A percentile compares a stretch with the other conserved stretches of the same genome.
Conservation (phyloP, 1,284 basidiomycete species). For the Malassezia caprae region DNA sequence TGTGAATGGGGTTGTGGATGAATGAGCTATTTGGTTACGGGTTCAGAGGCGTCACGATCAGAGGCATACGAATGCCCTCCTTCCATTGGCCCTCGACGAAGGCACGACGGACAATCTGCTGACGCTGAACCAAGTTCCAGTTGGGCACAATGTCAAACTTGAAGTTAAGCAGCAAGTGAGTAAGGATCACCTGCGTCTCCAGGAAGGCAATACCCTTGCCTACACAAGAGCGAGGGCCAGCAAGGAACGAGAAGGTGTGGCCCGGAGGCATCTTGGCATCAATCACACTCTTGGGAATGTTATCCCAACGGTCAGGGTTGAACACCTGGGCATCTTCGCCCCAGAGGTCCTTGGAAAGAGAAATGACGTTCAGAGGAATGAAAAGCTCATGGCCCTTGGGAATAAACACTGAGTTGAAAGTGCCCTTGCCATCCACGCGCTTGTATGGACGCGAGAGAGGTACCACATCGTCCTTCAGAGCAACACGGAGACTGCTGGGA, state of each 20-base stretch:
- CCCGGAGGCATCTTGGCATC: slow-evolving; percentile 19
- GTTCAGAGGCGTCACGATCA: slow-evolving; percentile 16
- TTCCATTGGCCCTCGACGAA: slow-evolving; percentile 17
- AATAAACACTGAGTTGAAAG: slow-evolving; percentile 22
- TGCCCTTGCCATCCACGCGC: slow-evolving; percentile 48
- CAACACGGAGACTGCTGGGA: slow-evolving; percentile 30
- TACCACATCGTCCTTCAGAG: slow-evolving; percentile 22
- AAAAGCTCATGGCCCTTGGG: slow-evolving; percentile 29
- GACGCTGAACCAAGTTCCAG: slow-evolving; percentile 16
- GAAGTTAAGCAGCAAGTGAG: slow-evolving; percentile 15
- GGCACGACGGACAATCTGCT: slow-evolving; percentile 18
- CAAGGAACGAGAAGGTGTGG: slow-evolving; percentile 16
- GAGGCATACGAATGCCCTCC: slow-evolving; percentile 17
- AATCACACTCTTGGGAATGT: slow-evolving; percentile 23
- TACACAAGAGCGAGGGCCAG: slow-evolving; percentile 17
- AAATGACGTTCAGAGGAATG: slow-evolving; percentile 31
- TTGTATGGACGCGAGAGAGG: slow-evolving; percentile 35
- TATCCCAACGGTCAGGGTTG: slow-evolving; percentile 32
- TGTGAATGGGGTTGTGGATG: background rate
- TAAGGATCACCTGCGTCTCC: slow-evolving; percentile 16
- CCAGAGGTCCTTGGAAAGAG: slow-evolving; percentile 28
- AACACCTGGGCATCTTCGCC: slow-evolving; percentile 34
- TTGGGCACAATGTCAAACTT: slow-evolving; percentile 16
- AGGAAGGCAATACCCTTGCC: slow-evolving; percentile 15
- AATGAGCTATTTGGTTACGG: background rate